These are phyloP conservation scores for Caloboletus inedulis DNA, from an alignment of 1,284 basidiomycete genomes.

Conservation along the genomic window DNA sequence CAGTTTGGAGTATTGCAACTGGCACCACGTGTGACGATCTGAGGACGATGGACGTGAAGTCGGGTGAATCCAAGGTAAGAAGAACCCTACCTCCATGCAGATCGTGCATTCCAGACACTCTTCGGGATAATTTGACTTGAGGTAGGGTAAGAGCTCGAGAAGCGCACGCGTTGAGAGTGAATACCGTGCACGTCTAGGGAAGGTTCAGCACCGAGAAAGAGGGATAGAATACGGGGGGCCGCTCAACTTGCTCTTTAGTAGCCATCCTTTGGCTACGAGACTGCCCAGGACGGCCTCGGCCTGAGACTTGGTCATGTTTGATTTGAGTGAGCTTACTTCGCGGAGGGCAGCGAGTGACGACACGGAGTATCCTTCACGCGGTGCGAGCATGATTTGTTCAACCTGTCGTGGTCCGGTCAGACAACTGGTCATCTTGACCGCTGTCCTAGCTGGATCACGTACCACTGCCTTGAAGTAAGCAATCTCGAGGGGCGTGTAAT, in stretches of 20 bases:
- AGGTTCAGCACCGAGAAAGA: conserved; percentile 3
- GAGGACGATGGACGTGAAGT: conserved; percentile 42
- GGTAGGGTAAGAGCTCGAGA: conserved; percentile 71
- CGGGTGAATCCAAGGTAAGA: conserved; percentile 18
- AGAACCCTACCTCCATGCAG: conserved; percentile 60
- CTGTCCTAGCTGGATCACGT: conserved; percentile 27
- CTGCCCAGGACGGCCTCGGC: conserved; percentile 71
- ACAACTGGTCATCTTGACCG: neutral
- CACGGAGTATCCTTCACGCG: conserved; percentile 69
- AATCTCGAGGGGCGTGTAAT: conserved; percentile 74
- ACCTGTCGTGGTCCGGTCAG: conserved; percentile 48
- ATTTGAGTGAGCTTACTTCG: conserved; percentile 60
- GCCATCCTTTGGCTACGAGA: conserved; percentile 81
- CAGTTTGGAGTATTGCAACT: conserved; percentile 64
- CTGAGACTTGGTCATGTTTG: conserved; percentile 71
- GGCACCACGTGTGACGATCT: conserved; percentile 68
- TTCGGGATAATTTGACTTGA: conserved; percentile 71
- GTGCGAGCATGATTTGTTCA: conserved; percentile 83
- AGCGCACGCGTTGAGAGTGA: conserved; percentile 73
- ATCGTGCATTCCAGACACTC: conserved; percentile 71
- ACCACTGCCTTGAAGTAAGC: conserved; percentile 80
- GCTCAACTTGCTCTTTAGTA: conserved; percentile 71
- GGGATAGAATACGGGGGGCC: neutral
- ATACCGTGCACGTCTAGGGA: conserved; percentile 62
- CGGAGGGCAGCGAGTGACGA: conserved; percentile 74